A percentile compares a stretch with the other conserved stretches of the same genome.
These are phyloP conservation scores for Endocalyx cinctus DNA, from an alignment of 2,329 filamentous ascomycete species.

Conservation along the genomic window DNA sequence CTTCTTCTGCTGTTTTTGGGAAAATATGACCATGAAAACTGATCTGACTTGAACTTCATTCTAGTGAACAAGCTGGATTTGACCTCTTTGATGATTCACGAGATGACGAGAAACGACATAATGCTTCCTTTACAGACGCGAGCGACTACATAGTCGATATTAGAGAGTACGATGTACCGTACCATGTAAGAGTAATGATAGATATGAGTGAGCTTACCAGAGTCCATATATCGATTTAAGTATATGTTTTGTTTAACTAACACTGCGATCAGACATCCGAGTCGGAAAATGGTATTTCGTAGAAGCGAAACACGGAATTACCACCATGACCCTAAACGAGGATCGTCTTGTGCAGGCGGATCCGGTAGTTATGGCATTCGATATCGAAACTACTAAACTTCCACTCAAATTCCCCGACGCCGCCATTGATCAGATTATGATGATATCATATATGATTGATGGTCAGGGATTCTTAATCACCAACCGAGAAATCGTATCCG, in stretches of 20 bases:
- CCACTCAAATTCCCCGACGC: conserved; percentile 96
- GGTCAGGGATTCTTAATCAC: conserved; percentile 97
- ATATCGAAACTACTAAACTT: conserved; percentile 96
- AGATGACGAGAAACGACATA: conserved; percentile 74
- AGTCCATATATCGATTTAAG: background rate
- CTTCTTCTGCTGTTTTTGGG: no score
- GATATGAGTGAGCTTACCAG: conserved; percentile 61
- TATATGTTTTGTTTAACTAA: conserved; percentile 1
- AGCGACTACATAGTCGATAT: conserved; percentile 99
- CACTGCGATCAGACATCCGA: conserved; percentile 65
- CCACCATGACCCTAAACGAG: conserved; percentile 78
- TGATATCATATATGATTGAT: conserved; percentile 99
- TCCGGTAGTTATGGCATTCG: conserved; percentile 96
- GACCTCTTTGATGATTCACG: conserved; percentile 91
- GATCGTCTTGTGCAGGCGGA: conserved; percentile 87
- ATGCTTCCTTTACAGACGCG: conserved; percentile 73
- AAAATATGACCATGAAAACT: no score
- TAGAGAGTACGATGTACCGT: conserved; percentile 97
- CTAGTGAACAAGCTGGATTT: conserved; percentile 45
- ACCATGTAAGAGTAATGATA: conserved; percentile 98
- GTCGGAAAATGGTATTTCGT: conserved; percentile 97
- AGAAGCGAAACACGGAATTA: conserved; percentile 85
- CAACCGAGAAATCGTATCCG: conserved; percentile 94
- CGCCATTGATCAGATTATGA: conserved; percentile 95
- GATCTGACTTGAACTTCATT: no score